Evolutionary conservation across 176 grass and related monocot genomes (phyloP).

Genomic region (Oryza glaberrima): DNA sequence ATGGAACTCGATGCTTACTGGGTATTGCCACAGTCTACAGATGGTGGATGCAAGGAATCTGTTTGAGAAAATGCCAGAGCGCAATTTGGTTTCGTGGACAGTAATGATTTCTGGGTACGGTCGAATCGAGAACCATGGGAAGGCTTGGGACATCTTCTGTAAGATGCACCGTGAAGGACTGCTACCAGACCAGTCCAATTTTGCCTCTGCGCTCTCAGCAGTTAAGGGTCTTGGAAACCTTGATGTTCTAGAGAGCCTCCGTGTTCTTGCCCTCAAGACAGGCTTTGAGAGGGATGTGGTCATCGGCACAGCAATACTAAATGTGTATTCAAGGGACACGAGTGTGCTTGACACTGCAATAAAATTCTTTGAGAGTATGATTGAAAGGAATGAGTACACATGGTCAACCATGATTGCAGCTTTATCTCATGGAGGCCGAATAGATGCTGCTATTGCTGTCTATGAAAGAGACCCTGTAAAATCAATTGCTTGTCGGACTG

Average conservation of each 20-base stretch:
- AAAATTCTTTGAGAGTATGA: slow-evolving; percentile 66
- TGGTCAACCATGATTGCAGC: slow-evolving; percentile 74
- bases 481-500: slow-evolving; percentile 53
- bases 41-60: slow-evolving; percentile 50
- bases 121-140: slow-evolving; percentile 49
- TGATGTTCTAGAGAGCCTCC: slow-evolving; percentile 52
- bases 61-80: slow-evolving; percentile 57
- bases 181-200: slow-evolving; percentile 56
- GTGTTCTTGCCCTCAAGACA: slow-evolving; percentile 50
- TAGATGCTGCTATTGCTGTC: slow-evolving; percentile 57
- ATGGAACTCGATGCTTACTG: slow-evolving; percentile 76
- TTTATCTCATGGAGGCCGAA: slow-evolving; percentile 45
- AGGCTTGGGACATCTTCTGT: slow-evolving; percentile 55
- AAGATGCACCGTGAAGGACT: slow-evolving; percentile 56
- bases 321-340: slow-evolving; percentile 57
- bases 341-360: slow-evolving; percentile 43
- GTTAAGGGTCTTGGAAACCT: slow-evolving; percentile 38
- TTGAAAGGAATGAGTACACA: slow-evolving; percentile 66
- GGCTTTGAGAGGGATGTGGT: slow-evolving; percentile 65
- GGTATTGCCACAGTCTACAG: slow-evolving; percentile 60
- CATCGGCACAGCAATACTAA: slow-evolving; percentile 57
- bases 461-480: slow-evolving; percentile 62
- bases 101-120: slow-evolving; percentile 78
- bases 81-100: slow-evolving; percentile 60
- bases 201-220: slow-evolving; percentile 52